Percentiles rank a stretch among this genome's conserved stretches.
phyloP scores from a whole-genome alignment of 2,329 filamentous ascomycete species.

The Diaporthe amygdali region DNA sequence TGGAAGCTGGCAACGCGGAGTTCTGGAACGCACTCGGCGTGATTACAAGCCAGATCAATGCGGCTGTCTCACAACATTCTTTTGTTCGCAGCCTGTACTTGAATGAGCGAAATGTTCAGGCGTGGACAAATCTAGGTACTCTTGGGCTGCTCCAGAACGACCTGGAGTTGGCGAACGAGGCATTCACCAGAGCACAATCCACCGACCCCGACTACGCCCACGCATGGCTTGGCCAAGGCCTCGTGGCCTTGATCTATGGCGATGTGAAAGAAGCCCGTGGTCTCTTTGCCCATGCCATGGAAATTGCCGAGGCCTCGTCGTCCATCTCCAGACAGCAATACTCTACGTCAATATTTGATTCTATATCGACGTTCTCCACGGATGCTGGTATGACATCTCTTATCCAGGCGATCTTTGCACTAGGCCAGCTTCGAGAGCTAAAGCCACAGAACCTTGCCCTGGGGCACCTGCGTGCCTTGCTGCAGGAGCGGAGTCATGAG shows the following conservation, averaged over 20 bases:
- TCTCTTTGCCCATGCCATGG: conserved; percentile 92
- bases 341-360: conserved; percentile 81
- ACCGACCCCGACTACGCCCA: conserved; percentile 92
- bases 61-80: conserved; percentile 88
- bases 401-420: conserved; percentile 86
- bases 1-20: conserved; percentile 91
- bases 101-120: conserved; percentile 82
- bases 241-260: conserved; percentile 75
- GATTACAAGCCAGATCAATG: conserved; percentile 84
- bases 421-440: conserved; percentile 79
- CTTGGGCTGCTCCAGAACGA: conserved; percentile 88
- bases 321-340: conserved; percentile 79
- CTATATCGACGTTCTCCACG: conserved; percentile 66
- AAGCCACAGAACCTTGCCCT: conserved; percentile 73
- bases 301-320: conserved; percentile 82
- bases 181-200: conserved; percentile 90
- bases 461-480: conserved; percentile 78
- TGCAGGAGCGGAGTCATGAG: conserved; percentile 81
- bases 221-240: conserved; percentile 92
- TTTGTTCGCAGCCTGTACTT: conserved; percentile 92
- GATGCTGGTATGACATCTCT: conserved; percentile 63
- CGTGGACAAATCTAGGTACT: conserved; percentile 90
- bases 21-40: conserved; percentile 98
- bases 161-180: conserved; percentile 82
- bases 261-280: conserved; percentile 71